These are phyloP conservation scores for Tilletiopsis washingtonensis DNA, from an alignment of 1,284 basidiomycete species.

Conservation along the genomic window DNA sequence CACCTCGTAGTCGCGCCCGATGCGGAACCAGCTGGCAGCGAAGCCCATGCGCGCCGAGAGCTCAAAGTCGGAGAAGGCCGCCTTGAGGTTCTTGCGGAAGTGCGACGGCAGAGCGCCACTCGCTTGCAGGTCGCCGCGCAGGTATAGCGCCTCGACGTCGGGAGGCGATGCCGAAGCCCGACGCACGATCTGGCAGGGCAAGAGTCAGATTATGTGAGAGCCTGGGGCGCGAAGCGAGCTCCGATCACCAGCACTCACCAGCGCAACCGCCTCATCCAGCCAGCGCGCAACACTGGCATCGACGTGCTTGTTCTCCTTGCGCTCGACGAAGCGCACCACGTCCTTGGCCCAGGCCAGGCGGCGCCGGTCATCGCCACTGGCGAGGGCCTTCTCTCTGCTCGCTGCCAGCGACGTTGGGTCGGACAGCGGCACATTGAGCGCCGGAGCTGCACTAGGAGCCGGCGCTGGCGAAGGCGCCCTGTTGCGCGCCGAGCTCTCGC, in stretches of 20 bases:
- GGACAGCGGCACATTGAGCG: constrained; percentile 30
- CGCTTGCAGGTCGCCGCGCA: constrained; percentile 63
- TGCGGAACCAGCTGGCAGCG: constrained; percentile 64
- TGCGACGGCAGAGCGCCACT: constrained; percentile 55
- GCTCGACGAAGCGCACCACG: constrained; percentile 67
- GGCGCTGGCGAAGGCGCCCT: too few species aligned
- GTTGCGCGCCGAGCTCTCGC: too few species aligned
- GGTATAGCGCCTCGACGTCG: constrained; percentile 65
- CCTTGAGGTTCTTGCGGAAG: constrained; percentile 59
- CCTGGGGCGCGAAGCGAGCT: not conserved
- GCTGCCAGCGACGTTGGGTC: constrained; percentile 27
- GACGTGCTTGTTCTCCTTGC: constrained; percentile 34
- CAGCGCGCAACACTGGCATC: constrained; percentile 61
- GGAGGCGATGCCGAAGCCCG: constrained; percentile 44
- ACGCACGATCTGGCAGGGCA: constrained; percentile 16
- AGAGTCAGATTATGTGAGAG: not conserved
- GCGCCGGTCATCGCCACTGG: constrained; percentile 53
- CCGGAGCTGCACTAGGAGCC: constrained; percentile 8
- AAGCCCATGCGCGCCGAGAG: constrained; percentile 41
- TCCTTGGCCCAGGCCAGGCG: constrained; percentile 70
- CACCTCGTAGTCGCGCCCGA: constrained; percentile 83
- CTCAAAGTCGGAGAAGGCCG: constrained; percentile 75
- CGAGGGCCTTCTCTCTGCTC: constrained; percentile 21
- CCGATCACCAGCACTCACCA: constrained; percentile 7
- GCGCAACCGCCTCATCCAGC: constrained; percentile 49